phyloP scores from a whole-genome alignment of 1,139 yeast species.

The Meyerozyma sp. region DNA sequence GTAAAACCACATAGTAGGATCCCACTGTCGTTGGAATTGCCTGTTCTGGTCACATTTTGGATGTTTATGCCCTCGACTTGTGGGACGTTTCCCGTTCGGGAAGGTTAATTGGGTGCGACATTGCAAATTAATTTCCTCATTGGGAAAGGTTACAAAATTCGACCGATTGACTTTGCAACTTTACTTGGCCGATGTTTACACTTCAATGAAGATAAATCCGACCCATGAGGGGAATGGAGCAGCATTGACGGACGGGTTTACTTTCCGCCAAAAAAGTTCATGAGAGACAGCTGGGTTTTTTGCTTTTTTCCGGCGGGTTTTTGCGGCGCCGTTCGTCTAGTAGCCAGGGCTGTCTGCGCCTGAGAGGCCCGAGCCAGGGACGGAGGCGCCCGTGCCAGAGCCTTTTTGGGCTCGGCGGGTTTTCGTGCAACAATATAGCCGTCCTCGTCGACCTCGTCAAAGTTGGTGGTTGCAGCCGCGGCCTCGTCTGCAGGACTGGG shows the following conservation, averaged over 20 bases:
- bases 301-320: constrained; percentile 3
- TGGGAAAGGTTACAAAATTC: constrained; percentile 1
- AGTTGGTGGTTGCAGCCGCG: constrained; percentile 7
- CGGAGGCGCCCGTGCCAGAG: no score
- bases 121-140: constrained; percentile 3
- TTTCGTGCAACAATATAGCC: neutral
- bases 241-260: neutral
- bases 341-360: constrained; percentile 4
- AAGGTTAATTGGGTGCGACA: neutral
- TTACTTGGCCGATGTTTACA: neutral
- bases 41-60: neutral
- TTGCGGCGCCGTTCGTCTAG: constrained; percentile 1
- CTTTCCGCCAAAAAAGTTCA: constrained; percentile 10
- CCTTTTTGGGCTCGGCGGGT: constrained; percentile 1
- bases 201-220: neutral
- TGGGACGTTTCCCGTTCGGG: constrained; percentile 1
- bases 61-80: neutral
- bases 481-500: constrained; percentile 6
- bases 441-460: neutral
- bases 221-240: neutral
- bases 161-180: neutral
- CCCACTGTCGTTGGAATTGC: neutral
- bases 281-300: constrained; percentile 10
- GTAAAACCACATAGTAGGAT: neutral
- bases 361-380: no score